Evolutionary conservation across 805 yeast genomes (phyloP).

Genomic region (Sugiyamaella floridensis): DNA sequence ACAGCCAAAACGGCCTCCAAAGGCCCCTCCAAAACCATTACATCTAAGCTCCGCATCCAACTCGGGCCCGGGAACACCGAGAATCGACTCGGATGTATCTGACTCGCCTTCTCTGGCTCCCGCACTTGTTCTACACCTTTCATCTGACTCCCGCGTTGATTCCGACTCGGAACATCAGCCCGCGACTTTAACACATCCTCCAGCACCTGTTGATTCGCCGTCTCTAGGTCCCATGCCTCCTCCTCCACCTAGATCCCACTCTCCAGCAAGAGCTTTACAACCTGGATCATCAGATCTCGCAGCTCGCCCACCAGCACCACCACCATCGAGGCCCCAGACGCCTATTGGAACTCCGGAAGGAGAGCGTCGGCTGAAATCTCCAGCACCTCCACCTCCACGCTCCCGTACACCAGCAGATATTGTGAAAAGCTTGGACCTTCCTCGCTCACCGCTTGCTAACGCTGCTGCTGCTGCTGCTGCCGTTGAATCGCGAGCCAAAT

Average conservation of each 20-base stretch:
- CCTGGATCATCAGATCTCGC: constrained; percentile 1
- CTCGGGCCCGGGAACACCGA: not conserved
- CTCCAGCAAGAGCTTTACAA: constrained; percentile 1
- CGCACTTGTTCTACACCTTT: not conserved
- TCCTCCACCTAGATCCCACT: constrained; percentile 5
- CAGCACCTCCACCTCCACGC: constrained; percentile 4
- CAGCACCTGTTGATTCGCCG: not conserved
- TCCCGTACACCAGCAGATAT: not conserved
- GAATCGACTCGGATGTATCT: not conserved
- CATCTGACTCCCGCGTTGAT: not conserved
- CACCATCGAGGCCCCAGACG: constrained; percentile 3
- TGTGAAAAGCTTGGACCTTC: not conserved
- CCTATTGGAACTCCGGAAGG: constrained; percentile 1
- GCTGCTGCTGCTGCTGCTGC: not conserved
- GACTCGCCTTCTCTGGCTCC: not conserved
- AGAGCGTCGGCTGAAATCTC: not conserved
- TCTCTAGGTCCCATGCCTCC: constrained; percentile 5
- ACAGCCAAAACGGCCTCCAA: not conserved
- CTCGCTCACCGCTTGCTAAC: no score
- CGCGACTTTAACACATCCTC: not conserved
- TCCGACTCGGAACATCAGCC: not conserved
- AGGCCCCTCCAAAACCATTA: constrained; percentile 16
- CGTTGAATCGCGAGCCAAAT: not conserved
- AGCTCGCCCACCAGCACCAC: constrained; percentile 5
- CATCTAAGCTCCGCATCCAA: constrained; percentile 8